phyloP scores from a whole-genome alignment of 1,139 yeast species.

The Pneumocystis wakefieldiae region DNA sequence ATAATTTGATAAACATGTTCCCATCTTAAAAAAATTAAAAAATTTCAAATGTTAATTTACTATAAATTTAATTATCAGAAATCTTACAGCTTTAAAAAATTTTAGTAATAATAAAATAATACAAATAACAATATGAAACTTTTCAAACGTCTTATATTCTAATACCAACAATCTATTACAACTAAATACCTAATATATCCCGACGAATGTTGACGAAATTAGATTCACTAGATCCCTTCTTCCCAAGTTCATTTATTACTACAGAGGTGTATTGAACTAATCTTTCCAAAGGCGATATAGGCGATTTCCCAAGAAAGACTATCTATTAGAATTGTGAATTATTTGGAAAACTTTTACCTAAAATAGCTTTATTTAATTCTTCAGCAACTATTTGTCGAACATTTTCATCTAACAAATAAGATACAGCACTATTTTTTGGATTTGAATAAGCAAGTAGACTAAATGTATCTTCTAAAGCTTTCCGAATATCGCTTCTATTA shows the following conservation, averaged over 20 bases:
- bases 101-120: not conserved
- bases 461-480: slow-evolving; percentile 30
- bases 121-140: not conserved
- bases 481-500: slow-evolving; percentile 21
- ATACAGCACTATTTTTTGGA: slow-evolving; percentile 27
- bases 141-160: not conserved
- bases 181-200: not conserved
- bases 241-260: not conserved
- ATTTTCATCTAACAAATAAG: slow-evolving; percentile 26
- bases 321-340: not conserved
- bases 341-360: slow-evolving; percentile 16
- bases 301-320: not conserved
- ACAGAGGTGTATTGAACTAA: not conserved
- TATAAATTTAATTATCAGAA: not conserved
- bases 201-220: not conserved
- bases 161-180: not conserved
- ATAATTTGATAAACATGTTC: no score
- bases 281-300: not conserved
- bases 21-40: not conserved
- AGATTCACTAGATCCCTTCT: not conserved
- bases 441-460: slow-evolving; percentile 39
- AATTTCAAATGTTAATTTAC: not conserved
- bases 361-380: slow-evolving; percentile 31
- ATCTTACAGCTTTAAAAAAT: not conserved
- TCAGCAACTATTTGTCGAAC: slow-evolving; percentile 30